These are phyloP conservation scores for Fusarium continuum DNA, from an alignment of 2,329 filamentous ascomycete genomes.

Conservation along the genomic window DNA sequence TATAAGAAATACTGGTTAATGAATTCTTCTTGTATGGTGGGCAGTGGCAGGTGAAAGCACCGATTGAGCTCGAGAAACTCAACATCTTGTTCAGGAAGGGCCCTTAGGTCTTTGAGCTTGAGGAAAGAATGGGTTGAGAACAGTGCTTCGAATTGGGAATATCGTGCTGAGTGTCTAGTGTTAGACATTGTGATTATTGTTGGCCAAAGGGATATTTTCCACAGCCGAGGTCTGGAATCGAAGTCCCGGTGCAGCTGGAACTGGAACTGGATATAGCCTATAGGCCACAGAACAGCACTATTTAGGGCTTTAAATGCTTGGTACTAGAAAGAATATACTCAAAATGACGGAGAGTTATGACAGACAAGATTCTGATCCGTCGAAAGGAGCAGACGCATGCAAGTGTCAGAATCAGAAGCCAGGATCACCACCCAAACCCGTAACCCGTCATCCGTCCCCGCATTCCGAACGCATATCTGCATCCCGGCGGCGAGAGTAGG, in stretches of 20 bases:
- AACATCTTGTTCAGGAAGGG: conserved; percentile 1
- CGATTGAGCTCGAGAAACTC: not conserved
- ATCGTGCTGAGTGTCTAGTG: not conserved
- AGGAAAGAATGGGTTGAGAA: conserved; percentile 1
- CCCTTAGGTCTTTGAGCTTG: not conserved
- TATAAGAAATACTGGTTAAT: conserved; percentile 24
- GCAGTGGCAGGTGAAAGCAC: conserved; percentile 7
- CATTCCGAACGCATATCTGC: no score
- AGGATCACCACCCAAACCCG: no score
- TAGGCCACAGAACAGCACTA: no score
- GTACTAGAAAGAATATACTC: no score
- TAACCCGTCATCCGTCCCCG: no score
- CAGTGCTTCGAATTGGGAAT: not conserved
- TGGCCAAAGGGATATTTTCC: not conserved
- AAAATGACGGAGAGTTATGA: no score
- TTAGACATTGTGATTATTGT: not conserved
- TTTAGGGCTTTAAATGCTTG: no score
- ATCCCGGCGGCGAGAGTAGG: no score
- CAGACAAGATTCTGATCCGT: no score
- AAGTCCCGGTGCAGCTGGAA: not conserved
- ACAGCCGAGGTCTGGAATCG: not conserved
- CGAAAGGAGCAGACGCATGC: no score
- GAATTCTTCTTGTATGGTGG: conserved; percentile 1
- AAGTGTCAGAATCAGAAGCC: no score
- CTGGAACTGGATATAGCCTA: no score